These are phyloP conservation scores for Pseudocercospora cruenta DNA, from an alignment of 2,329 filamentous ascomycete species.

Conservation along the genomic window DNA sequence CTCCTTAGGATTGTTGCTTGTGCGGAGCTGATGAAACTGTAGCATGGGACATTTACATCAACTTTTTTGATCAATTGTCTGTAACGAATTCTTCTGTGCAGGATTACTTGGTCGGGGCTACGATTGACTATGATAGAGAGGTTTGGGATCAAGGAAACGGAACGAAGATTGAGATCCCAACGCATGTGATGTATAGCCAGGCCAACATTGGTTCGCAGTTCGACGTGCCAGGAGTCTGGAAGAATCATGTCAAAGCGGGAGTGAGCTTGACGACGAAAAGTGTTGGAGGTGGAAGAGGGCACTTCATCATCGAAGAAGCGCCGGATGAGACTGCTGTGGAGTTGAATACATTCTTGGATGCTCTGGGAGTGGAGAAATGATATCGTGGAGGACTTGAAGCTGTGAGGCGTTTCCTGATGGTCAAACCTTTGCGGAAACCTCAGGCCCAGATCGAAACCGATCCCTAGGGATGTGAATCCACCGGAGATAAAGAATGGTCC, in stretches of 20 bases:
- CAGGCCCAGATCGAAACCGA: too few relatives aligned
- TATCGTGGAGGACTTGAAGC: too few relatives aligned
- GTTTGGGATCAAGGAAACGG: conserved; percentile 13
- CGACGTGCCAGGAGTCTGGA: conserved; percentile 15
- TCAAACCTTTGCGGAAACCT: too few relatives aligned
- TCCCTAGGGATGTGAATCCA: too few relatives aligned
- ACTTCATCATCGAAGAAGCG: conserved; percentile 12
- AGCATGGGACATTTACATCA: conserved; percentile 17
- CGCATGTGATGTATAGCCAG: conserved; percentile 16
- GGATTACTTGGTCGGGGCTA: conserved; percentile 16
- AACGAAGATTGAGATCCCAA: conserved; percentile 18
- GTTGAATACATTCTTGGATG: neutral
- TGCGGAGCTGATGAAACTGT: neutral
- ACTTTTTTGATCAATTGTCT: conserved; percentile 21
- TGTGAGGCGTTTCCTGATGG: too few relatives aligned
- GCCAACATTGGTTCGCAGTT: conserved; percentile 15
- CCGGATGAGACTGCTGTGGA: conserved; percentile 6
- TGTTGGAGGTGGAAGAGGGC: conserved; percentile 8
- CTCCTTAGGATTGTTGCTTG: neutral
- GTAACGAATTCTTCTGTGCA: conserved; percentile 20
- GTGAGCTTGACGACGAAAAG: conserved; percentile 2
- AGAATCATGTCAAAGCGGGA: conserved; percentile 7
- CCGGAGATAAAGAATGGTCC: too few relatives aligned
- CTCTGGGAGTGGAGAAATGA: neutral
- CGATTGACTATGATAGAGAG: conserved; percentile 12